Conservation (phyloP, 208 protist genomes). For the Leptomonas pyrrhocoris region DNA sequence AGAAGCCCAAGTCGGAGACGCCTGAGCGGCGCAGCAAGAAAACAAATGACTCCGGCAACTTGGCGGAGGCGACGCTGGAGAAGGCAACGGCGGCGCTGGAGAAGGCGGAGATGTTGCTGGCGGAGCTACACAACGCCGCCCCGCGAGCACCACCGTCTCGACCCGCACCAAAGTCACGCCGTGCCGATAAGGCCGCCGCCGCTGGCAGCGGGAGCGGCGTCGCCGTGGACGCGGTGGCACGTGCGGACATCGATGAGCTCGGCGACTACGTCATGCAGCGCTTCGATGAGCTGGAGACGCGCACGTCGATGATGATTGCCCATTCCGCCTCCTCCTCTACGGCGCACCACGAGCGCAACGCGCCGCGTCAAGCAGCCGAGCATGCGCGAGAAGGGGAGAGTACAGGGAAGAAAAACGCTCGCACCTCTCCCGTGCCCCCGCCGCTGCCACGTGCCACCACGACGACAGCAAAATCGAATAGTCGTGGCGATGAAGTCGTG, state of each 20-base stretch:
- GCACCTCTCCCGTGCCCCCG: neutral
- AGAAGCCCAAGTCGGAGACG: neutral
- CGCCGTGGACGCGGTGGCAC: constrained; percentile 62
- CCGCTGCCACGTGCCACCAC: neutral
- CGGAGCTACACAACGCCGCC: constrained; percentile 17
- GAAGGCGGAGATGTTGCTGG: constrained; percentile 33
- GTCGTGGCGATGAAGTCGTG: constrained; percentile 28
- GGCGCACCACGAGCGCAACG: neutral
- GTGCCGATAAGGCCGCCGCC: constrained; percentile 5
- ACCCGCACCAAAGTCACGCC: constrained; percentile 7
- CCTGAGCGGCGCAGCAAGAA: constrained; percentile 4
- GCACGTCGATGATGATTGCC: constrained; percentile 1
- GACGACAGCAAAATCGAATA: neutral
- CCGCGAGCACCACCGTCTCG: neutral
- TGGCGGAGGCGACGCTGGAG: constrained; percentile 26
- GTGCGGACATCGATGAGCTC: constrained; percentile 74
- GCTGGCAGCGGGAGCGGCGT: constrained; percentile 1
- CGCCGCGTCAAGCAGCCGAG: neutral
- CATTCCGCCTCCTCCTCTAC: neutral
- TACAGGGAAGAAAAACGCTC: neutral
- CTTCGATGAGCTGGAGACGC: constrained; percentile 66
- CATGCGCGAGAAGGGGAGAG: neutral
- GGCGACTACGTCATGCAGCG: constrained; percentile 69
- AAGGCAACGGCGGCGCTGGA: constrained; percentile 38
- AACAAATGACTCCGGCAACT: constrained; percentile 1